These are phyloP conservation scores for Pseudognaphalium luteoalbum DNA, from an alignment of 129 eudicot genomes.

Conservation along the genomic window DNA sequence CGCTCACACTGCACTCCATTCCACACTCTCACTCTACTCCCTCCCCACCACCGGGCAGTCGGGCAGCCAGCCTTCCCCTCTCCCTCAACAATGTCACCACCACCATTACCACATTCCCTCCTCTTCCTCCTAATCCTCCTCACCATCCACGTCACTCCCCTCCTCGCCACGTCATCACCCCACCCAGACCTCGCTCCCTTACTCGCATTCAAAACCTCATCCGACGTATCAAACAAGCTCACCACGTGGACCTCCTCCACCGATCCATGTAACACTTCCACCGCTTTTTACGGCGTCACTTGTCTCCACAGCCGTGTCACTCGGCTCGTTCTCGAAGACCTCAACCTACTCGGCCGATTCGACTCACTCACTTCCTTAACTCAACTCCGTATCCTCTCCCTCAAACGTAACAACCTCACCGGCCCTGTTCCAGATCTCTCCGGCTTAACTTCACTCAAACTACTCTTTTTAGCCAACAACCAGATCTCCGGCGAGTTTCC, in stretches of 20 bases:
- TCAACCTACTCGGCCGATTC: slow-evolving; percentile 45
- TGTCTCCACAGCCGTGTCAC: slow-evolving; percentile 71
- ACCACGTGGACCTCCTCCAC: slow-evolving; percentile 57
- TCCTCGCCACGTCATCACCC: slow-evolving; percentile 21
- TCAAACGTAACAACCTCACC: slow-evolving; percentile 54
- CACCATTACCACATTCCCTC: slow-evolving; percentile 23
- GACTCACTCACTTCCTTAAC: slow-evolving; percentile 50
- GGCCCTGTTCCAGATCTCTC: slow-evolving; percentile 78
- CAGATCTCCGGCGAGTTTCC: slow-evolving; percentile 63
- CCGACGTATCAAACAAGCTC: slow-evolving; percentile 45
- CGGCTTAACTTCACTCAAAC: slow-evolving; percentile 42
- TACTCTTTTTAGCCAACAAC: slow-evolving; percentile 63
- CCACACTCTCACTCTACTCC: slow-evolving; percentile 12
- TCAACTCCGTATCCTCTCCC: slow-evolving; percentile 69
- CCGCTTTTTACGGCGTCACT: slow-evolving; percentile 51
- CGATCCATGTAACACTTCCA: slow-evolving; percentile 47
- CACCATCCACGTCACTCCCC: slow-evolving; percentile 21
- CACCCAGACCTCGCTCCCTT: slow-evolving; percentile 58
- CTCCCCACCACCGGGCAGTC: not conserved
- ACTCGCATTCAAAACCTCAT: slow-evolving; percentile 59
- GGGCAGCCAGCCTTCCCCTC: not conserved
- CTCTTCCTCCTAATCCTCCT: slow-evolving; percentile 17
- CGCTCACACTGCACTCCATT: slow-evolving; percentile 19
- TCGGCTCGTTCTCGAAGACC: slow-evolving; percentile 72
- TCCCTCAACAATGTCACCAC: slow-evolving; percentile 29